Percentiles rank a stretch among this genome's conserved stretches.
phyloP scores from a whole-genome alignment of 2,329 filamentous ascomycete genomes.

The Beauveria caledonica region DNA sequence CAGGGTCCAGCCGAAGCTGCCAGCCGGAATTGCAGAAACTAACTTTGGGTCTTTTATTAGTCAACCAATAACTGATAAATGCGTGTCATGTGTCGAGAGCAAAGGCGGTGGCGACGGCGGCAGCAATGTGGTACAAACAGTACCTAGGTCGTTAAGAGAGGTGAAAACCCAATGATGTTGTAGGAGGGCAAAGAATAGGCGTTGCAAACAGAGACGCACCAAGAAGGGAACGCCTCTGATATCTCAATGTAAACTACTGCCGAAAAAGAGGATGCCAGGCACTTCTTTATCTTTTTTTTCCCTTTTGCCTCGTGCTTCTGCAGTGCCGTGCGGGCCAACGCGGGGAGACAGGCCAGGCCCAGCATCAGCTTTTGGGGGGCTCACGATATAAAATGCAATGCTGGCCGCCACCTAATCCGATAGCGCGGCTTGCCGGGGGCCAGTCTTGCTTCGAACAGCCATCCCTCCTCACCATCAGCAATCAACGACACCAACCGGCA shows the following conservation, averaged over 20 bases:
- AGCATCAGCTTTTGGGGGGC: neutral
- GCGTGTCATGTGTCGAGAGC: no score
- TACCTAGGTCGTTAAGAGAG: no score
- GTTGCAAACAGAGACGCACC: neutral
- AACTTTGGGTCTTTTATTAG: neutral
- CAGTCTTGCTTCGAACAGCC: neutral
- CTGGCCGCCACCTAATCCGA: neutral
- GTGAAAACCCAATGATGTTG: no score
- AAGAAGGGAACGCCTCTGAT: no score
- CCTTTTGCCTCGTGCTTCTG: neutral
- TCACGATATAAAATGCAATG: neutral
- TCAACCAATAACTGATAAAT: no score
- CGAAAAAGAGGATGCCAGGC: neutral
- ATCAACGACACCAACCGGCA: neutral
- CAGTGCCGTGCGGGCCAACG: conserved; percentile 3
- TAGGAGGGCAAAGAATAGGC: no score
- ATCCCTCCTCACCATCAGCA: no score
- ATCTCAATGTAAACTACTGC: no score
- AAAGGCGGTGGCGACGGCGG: no score
- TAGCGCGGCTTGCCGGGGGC: neutral
- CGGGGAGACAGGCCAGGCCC: neutral
- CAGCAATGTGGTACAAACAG: no score
- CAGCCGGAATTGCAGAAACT: neutral
- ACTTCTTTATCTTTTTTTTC: neutral
- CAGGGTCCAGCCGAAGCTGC: neutral